These are phyloP conservation scores for Dactylellina parvicollis DNA, from an alignment of 2,329 filamentous ascomycete species.

Conservation along the genomic window DNA sequence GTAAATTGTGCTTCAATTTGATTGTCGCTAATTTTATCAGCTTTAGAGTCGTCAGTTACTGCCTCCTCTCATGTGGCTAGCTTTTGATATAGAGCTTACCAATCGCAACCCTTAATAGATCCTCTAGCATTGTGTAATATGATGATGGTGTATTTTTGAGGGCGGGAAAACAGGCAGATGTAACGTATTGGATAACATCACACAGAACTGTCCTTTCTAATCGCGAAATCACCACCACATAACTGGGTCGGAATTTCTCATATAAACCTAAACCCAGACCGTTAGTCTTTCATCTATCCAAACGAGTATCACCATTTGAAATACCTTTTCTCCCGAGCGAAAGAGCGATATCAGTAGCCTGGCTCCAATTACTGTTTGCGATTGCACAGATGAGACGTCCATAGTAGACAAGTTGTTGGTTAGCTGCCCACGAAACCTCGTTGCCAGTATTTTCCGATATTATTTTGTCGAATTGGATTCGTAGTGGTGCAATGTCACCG, in stretches of 20 bases:
- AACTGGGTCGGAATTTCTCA: conserved; percentile 4
- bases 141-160: conserved; percentile 3
- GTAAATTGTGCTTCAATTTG: conserved; percentile 2
- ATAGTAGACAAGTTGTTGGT: conserved; percentile 6
- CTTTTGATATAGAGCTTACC: conserved; percentile 3
- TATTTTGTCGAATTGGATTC: background rate
- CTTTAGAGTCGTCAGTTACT: conserved; percentile 11
- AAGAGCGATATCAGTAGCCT: conserved; percentile 30
- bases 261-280: conserved; percentile 20
- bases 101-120: conserved; percentile 7
- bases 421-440: background rate
- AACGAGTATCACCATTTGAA: too few species aligned
- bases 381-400: conserved; percentile 14
- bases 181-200: conserved; percentile 5
- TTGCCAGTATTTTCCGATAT: background rate
- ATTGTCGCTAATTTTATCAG: conserved; percentile 9
- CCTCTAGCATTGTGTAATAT: conserved; percentile 18
- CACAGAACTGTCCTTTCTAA: background rate
- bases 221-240: conserved; percentile 7
- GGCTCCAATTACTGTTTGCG: conserved; percentile 3
- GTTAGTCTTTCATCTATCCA: background rate
- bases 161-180: background rate
- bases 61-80: background rate
- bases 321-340: conserved; percentile 24
- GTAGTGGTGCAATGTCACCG: background rate